Evolutionary conservation across 176 grass and related monocot genomes (phyloP).

Genomic region (Bonia amplexicaulis): DNA sequence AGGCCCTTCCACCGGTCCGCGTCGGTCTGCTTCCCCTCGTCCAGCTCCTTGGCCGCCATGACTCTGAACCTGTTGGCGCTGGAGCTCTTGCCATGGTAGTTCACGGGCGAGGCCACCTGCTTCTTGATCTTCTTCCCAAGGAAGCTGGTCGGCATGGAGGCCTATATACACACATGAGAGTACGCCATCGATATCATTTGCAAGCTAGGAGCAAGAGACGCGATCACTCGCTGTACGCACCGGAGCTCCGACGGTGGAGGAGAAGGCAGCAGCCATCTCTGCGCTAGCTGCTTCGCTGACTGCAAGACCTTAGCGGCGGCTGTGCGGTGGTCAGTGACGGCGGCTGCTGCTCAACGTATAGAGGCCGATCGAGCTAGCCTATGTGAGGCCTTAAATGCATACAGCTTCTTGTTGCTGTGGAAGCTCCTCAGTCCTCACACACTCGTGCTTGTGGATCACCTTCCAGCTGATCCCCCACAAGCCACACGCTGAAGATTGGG

Average conservation of each 20-base stretch:
- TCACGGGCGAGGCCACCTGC: conserved; percentile 40
- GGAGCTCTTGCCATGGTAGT: conserved; percentile 38
- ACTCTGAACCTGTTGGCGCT: conserved; percentile 40
- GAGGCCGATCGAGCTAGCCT: conserved; percentile 8
- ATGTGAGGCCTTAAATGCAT: conserved; percentile 34
- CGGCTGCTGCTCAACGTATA: conserved; percentile 28
- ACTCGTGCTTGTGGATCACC: conserved; percentile 51
- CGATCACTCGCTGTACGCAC: conserved; percentile 20
- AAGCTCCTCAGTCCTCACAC: not conserved
- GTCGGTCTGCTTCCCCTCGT: conserved; percentile 54
- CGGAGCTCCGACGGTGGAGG: conserved; percentile 72
- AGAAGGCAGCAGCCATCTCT: conserved; percentile 67
- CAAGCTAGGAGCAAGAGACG: not conserved
- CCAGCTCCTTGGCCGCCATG: conserved; percentile 50
- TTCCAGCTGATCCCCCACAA: conserved; percentile 12
- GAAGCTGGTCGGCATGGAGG: conserved; percentile 41
- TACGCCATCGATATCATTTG: not conserved
- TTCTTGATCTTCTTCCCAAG: conserved; percentile 42
- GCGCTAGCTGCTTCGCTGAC: not conserved
- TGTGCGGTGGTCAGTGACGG: not conserved
- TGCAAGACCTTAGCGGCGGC: not conserved
- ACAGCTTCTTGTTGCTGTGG: not conserved
- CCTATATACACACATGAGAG: conserved; percentile 15
- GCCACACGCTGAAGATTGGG: conserved; percentile 81
- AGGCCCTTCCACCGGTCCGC: conserved; percentile 57